phyloP scores from a whole-genome alignment of 1,139 yeast genomes.

The Candida pseudoviswanathii region DNA sequence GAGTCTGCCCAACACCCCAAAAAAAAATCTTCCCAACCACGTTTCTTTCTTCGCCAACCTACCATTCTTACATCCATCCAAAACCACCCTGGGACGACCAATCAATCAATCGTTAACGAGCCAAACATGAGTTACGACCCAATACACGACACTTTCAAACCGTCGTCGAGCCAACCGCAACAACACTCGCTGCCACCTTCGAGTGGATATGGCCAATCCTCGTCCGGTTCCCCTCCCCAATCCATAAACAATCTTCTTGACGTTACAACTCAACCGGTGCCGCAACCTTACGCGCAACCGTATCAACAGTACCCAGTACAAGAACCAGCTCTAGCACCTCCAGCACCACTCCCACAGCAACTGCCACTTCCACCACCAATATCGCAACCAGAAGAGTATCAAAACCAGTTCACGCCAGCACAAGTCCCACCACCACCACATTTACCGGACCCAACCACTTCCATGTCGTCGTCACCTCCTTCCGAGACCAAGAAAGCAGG shows the following conservation, averaged over 20 bases:
- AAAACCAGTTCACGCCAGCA: not conserved
- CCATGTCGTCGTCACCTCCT: not conserved
- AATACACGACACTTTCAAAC: slow-evolving; percentile 29
- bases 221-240: slow-evolving; percentile 10
- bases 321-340: not conserved
- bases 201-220: not conserved
- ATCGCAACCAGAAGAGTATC: slow-evolving; percentile 1
- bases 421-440: not conserved
- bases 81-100: not conserved
- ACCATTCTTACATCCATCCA: too few species aligned
- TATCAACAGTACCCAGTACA: not conserved
- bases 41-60: too few species aligned
- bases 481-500: not conserved
- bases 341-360: not conserved
- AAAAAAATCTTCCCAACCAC: not conserved
- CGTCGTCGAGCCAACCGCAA: slow-evolving; percentile 8
- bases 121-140: slow-evolving; percentile 35
- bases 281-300: not conserved
- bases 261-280: not conserved
- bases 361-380: not conserved
- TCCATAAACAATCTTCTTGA: slow-evolving; percentile 4
- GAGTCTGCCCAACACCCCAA: too few species aligned
- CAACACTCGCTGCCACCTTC: slow-evolving; percentile 4
- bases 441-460: not conserved
- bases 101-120: not conserved